Evolutionary conservation across 192 early-diverging fungal genomes (phyloP), one percentile per base, ranked within the genome.

Genomic region (Backusella tarrabulga): DNA sequence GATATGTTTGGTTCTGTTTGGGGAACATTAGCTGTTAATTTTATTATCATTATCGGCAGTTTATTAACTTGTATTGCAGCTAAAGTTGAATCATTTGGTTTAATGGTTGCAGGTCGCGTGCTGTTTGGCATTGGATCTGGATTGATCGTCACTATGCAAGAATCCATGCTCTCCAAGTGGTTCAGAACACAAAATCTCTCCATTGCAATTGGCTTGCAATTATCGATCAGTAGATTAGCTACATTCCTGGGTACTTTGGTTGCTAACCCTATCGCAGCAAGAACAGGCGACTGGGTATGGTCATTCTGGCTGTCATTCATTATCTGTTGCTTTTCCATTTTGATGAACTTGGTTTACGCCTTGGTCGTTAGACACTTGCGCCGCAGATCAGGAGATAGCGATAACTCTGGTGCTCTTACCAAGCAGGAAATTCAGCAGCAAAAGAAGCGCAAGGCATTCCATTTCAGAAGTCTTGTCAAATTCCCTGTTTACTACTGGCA

Each of bases 111-210:
- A 14, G 87, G 87, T 2, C 83, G 86, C 34, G 83, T 86, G 32
- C 79, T 90, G 34, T 91, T 83, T 71, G 92, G 93, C 14, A 86
- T 93, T 8, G 93, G 93, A 14, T 89, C 88, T 15, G 92, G 91
- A 0, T 85, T 91, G 19, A 91, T 95, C 73, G 88, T 90, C 0
- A 91, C 92, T 7, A 91, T 93, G 69, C 93, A 95, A 82, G 92
- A 94, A 78, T 91, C 93, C 0, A 90, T 94, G 1, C 83, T 93
- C 29, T 88, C 90, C 3, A 90, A 92, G 85, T 93, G 92, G 86
- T 94, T 94, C 80, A 85, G 85, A 41, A 91, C 91, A 68, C 84
- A 89, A 52, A 83, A 90, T 0, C 84, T 94, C 34, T 88, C 91
- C 0, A 82, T 93, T 23, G 91, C 90, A n/a, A 86, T 94, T 71